Evolutionary conservation across 2,329 filamentous ascomycete genomes (phyloP).

Genomic region (Arachnomyces sp.): DNA sequence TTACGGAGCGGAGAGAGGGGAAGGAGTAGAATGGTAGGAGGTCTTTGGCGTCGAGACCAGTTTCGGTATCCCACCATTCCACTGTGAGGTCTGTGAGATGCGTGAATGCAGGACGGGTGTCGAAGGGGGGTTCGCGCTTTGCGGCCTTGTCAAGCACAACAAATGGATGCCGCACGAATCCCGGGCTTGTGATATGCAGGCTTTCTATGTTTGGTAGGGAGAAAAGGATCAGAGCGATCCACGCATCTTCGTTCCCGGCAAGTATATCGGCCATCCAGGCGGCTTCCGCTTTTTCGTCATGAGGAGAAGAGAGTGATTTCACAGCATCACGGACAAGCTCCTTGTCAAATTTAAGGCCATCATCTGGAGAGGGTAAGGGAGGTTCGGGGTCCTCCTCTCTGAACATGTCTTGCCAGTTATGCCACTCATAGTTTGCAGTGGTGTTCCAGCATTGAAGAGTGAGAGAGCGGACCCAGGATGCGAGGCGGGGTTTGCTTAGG

Average conservation of each 20-base stretch:
- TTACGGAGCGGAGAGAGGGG: neutral
- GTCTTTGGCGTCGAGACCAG: neutral
- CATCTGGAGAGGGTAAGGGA: neutral
- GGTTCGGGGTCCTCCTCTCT: no score
- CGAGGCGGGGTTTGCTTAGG: no score
- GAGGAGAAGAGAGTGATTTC: neutral
- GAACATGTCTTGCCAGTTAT: no score
- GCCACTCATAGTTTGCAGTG: no score
- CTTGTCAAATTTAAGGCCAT: neutral
- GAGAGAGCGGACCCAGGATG: neutral
- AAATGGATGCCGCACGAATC: neutral
- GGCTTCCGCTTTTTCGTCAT: neutral
- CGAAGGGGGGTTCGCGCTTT: neutral
- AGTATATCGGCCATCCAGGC: constrained; percentile 3
- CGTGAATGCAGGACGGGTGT: neutral
- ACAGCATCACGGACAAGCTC: neutral
- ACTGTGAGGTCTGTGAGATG: neutral
- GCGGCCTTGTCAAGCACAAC: neutral
- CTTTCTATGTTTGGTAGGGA: neutral
- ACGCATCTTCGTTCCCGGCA: constrained; percentile 3
- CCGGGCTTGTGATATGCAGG: neutral
- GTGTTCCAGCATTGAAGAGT: neutral
- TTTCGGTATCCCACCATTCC: constrained; percentile 1
- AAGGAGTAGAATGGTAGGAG: constrained; percentile 4
- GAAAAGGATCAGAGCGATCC: constrained; percentile 3